Percentiles rank a stretch among this genome's conserved stretches.
phyloP scores from a whole-genome alignment of 306 rosid genomes.

The Alnus rubra region DNA sequence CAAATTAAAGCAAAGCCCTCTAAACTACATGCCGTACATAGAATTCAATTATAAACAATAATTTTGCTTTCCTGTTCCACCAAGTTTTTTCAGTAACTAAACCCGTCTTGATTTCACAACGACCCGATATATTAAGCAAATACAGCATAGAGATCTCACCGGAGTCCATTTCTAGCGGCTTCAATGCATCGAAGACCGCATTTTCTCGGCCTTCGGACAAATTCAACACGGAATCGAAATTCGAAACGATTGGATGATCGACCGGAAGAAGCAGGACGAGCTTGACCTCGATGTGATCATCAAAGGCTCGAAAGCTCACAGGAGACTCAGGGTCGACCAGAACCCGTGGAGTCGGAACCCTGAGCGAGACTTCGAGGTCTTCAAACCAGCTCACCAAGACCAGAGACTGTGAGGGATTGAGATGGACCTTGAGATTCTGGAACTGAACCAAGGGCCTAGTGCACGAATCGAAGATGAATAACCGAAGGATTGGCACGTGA shows the following conservation, averaged over 20 bases:
- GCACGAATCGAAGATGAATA: constrained; percentile 54
- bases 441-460: constrained; percentile 55
- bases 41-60: neutral
- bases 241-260: constrained; percentile 59
- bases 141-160: constrained; percentile 40
- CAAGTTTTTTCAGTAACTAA: constrained; percentile 3
- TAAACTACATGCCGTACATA: neutral
- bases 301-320: constrained; percentile 44
- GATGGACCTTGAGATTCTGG: constrained; percentile 50
- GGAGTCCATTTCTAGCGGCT: constrained; percentile 50
- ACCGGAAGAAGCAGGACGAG: constrained; percentile 79
- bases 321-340: constrained; percentile 66
- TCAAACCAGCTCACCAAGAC: constrained; percentile 48
- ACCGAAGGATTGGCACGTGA: constrained; percentile 69
- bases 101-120: neutral
- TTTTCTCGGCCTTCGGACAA: constrained; percentile 28
- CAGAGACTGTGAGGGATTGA: constrained; percentile 42
- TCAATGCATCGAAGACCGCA: constrained; percentile 22
- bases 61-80: neutral
- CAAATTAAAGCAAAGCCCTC: neutral
- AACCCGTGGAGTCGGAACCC: constrained; percentile 74
- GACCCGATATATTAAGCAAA: neutral
- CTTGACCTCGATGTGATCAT: constrained; percentile 79
- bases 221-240: constrained; percentile 42
- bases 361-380: constrained; percentile 39